Base-by-base conservation (phyloP, 2,329 filamentous ascomycete species). In the Metarhizium humberi region DNA sequence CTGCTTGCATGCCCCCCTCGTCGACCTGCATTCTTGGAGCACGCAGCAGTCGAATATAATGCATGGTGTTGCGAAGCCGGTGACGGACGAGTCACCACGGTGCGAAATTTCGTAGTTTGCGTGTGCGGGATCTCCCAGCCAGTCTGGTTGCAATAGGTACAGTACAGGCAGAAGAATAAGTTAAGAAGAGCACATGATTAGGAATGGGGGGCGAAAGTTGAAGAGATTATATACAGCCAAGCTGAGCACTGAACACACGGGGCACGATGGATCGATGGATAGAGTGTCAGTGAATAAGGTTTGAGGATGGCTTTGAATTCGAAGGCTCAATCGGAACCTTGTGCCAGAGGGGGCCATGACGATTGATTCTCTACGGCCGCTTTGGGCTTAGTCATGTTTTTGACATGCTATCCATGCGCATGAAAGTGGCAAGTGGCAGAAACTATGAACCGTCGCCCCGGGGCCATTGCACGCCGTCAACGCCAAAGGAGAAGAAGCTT, bases 21-120 rank as follows among this genome's bases (percentile, higher is more conserved):
- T 60, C 42, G 55, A 52, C 61, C 0, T 65, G 63, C 48, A 78
- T 63, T 59, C 70, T 71, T 2, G 75, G 76, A 2, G 75, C 71
- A 14, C 79, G 72, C 36, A 82, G 67, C 5, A 82, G 73, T 43
- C 79, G 75, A 56, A 82, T 75, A 69, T 83, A 84, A 60, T 83
- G 79, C 80, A 83, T 84, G 50, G 42, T 53, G 20, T 29, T n/a
- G n/a, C 34, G 42, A 34, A 6, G 42, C 32, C 10, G 32, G 32
- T 34, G 32, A 11, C 10, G 7, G 32, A 34, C 32, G 32, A 4
- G 25, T 25, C 25, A 34, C 32, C 0, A 34, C 32, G 7, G 18
- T 25, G 18, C 47, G 10, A 1, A 34, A 34, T 18, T 16, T 40
- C 13, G 11, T 5, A 3, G 10, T 40, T 5, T 40, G 8, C 5